Evolutionary conservation across 805 yeast genomes (phyloP).

Genomic region (Yarrowia osloensis): DNA sequence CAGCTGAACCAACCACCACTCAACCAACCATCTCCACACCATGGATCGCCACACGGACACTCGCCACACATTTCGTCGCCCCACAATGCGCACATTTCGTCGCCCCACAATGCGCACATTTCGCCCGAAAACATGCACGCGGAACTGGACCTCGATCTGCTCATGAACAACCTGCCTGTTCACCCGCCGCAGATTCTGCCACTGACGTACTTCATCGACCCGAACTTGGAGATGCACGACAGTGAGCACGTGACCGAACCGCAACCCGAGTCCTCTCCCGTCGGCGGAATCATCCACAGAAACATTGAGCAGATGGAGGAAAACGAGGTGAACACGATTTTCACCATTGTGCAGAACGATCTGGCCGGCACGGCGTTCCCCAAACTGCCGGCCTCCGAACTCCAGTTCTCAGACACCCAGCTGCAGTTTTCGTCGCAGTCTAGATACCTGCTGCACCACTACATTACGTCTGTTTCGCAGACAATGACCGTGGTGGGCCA

Average conservation of each 20-base stretch:
- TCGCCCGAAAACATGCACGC: not conserved
- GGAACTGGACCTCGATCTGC: slow-evolving; percentile 11
- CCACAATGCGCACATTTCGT: slow-evolving; percentile 1
- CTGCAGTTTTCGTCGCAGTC: slow-evolving; percentile 51
- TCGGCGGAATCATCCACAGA: slow-evolving; percentile 15
- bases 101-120: too few relatives aligned
- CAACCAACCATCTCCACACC: not conserved
- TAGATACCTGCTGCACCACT: slow-evolving; percentile 69
- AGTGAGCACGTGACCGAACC: too few relatives aligned
- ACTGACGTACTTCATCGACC: slow-evolving; percentile 10
- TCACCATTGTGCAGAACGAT: slow-evolving; percentile 22
- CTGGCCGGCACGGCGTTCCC: slow-evolving; percentile 24
- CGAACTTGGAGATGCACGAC: slow-evolving; percentile 10
- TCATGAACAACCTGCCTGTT: slow-evolving; percentile 18
- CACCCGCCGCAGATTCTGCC: slow-evolving; percentile 22
- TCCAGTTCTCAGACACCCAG: slow-evolving; percentile 33
- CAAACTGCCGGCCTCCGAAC: slow-evolving; percentile 4
- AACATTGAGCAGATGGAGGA: slow-evolving; percentile 27
- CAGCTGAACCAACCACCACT: too few relatives aligned
- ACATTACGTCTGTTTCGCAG: slow-evolving; percentile 75
- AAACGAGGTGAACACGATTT: slow-evolving; percentile 27
- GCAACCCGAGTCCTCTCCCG: not conserved
- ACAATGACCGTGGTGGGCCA: slow-evolving; percentile 70
- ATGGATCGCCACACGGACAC: too few relatives aligned
- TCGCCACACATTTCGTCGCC: not conserved